These are phyloP conservation scores for Kodamaea leandrae DNA, from an alignment of 805 yeast species.

Conservation along the genomic window DNA sequence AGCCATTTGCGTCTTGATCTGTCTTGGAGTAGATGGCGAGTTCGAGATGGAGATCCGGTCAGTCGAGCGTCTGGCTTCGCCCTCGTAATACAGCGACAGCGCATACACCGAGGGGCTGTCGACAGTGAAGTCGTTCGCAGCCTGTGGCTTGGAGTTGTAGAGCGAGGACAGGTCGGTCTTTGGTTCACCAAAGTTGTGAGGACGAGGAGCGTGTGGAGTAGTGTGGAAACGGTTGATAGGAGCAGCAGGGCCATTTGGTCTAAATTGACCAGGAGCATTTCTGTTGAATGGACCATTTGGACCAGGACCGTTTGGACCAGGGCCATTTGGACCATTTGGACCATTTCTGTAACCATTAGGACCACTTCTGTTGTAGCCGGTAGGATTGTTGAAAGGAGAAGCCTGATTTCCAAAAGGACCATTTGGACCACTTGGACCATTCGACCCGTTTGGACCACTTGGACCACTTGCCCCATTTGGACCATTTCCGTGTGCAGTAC, in stretches of 20 bases:
- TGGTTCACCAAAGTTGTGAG: conserved; percentile 10
- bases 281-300: not conserved
- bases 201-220: conserved; percentile 7
- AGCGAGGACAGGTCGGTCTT: conserved; percentile 18
- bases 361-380: too few relatives aligned
- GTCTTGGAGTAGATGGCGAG: conserved; percentile 35
- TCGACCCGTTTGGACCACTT: not conserved
- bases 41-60: conserved; percentile 23
- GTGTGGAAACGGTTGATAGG: conserved; percentile 1
- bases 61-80: conserved; percentile 7
- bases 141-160: conserved; percentile 33
- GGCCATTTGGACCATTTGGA: conserved; percentile 1
- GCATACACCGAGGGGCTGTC: conserved; percentile 5
- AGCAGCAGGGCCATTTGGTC: too few relatives aligned
- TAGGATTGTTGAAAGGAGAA: too few relatives aligned
- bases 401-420: too few relatives aligned
- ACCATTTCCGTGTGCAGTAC: not conserved
- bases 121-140: conserved; percentile 32
- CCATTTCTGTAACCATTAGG: conserved; percentile 1
- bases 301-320: not conserved
- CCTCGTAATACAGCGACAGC: conserved; percentile 10
- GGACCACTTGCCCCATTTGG: not conserved
- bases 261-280: not conserved
- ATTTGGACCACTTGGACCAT: conserved; percentile 3
- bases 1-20: conserved; percentile 29